These are phyloP conservation scores for Bombardia bombarda DNA, from an alignment of 495 filamentous ascomycete species.

Conservation along the genomic window DNA sequence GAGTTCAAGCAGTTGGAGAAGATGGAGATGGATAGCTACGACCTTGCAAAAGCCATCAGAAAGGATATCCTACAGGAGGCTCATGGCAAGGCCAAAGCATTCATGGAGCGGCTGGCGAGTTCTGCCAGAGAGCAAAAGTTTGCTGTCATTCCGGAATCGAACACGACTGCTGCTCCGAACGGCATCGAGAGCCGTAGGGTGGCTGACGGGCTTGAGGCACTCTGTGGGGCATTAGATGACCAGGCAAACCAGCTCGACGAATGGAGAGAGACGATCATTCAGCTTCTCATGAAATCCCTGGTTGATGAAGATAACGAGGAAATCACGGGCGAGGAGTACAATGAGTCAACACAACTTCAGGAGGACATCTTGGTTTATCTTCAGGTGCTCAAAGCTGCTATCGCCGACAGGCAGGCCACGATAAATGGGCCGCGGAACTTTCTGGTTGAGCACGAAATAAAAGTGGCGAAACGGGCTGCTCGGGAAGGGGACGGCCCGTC, in stretches of 20 bases:
- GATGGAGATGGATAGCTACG: conserved; percentile 64
- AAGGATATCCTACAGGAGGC: conserved; percentile 60
- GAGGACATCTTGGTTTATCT: conserved; percentile 78
- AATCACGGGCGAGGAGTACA: conserved; percentile 80
- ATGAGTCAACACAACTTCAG: conserved; percentile 76
- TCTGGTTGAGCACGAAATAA: conserved; percentile 73
- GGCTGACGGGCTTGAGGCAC: conserved; percentile 20
- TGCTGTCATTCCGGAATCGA: conserved; percentile 52
- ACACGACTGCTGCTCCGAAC: conserved; percentile 7
- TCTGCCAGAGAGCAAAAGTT: conserved; percentile 46
- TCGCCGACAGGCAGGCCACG: conserved; percentile 70
- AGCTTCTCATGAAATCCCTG: conserved; percentile 62
- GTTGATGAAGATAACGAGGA: conserved; percentile 77
- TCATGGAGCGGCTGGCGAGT: conserved; percentile 39
- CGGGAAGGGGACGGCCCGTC: conserved; percentile 57
- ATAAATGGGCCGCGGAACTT: conserved; percentile 67
- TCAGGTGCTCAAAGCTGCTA: conserved; percentile 60
- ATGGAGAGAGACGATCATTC: conserved; percentile 63
- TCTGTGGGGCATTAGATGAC: conserved; percentile 51
- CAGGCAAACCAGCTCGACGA: conserved; percentile 62
- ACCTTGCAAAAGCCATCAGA: conserved; percentile 65
- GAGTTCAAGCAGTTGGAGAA: conserved; percentile 58
- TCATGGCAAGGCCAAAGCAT: conserved; percentile 23
- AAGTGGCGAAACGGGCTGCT: conserved; percentile 48
- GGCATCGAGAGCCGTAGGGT: conserved; percentile 30